These are phyloP conservation scores for Leptodermis oblonga DNA, from an alignment of 257 asterid species.

Conservation along the genomic window DNA sequence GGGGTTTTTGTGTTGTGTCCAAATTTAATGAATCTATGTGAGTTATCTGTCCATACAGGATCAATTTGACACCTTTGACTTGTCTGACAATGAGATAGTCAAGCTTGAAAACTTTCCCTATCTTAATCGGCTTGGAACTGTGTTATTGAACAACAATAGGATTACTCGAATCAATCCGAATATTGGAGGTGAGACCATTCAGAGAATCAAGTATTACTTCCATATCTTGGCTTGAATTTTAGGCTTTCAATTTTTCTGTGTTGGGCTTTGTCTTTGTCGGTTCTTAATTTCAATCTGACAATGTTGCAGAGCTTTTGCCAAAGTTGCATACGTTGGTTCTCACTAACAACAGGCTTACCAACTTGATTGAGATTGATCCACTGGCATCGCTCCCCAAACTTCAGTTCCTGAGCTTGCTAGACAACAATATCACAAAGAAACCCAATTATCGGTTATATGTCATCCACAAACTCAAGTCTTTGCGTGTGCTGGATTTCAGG, in stretches of 20 bases:
- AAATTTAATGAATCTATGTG: constrained; percentile 5
- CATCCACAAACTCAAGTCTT: constrained; percentile 82
- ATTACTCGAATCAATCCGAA: constrained; percentile 93
- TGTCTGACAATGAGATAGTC: constrained; percentile 98
- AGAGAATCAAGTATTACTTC: not conserved
- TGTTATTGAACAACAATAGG: constrained; percentile 87
- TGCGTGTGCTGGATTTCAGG: constrained; percentile 86
- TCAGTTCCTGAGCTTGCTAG: constrained; percentile 88
- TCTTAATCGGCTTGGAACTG: constrained; percentile 80
- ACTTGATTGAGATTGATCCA: constrained; percentile 93
- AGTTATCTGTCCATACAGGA: constrained; percentile 42
- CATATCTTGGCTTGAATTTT: not conserved
- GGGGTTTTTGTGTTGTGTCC: not conserved
- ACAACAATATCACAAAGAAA: constrained; percentile 84
- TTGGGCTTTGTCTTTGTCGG: not conserved
- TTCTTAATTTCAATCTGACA: not conserved
- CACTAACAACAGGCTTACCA: constrained; percentile 87
- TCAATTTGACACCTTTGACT: constrained; percentile 93
- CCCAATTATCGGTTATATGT: constrained; percentile 96
- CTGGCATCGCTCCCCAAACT: constrained; percentile 82
- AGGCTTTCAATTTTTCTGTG: not conserved
- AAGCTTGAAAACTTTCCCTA: constrained; percentile 88
- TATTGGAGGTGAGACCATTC: constrained; percentile 62
- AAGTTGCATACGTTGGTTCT: constrained; percentile 89
- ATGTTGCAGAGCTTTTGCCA: constrained; percentile 80